Percentiles rank a stretch among this genome's conserved stretches.
These are phyloP conservation scores for Biscogniauxia sp. DNA, from an alignment of 2,329 filamentous ascomycete species.

Conservation along the genomic window DNA sequence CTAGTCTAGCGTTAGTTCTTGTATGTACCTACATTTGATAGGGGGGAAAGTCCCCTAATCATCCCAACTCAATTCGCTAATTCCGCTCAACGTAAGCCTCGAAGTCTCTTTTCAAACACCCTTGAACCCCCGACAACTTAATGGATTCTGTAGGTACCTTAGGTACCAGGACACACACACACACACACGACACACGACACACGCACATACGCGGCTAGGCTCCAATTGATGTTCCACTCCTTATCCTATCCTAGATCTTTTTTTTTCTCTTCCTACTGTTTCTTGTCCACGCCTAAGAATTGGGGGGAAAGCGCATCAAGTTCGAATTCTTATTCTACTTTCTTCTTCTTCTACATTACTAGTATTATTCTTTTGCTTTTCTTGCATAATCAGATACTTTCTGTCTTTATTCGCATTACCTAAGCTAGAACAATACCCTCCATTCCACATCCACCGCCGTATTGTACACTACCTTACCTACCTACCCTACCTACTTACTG, in stretches of 20 bases:
- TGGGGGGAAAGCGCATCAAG: not conserved
- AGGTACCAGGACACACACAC: not conserved
- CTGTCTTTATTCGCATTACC: not conserved
- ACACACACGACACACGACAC: not conserved
- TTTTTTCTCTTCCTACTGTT: not conserved
- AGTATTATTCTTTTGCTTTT: not conserved
- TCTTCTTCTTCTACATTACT: not conserved
- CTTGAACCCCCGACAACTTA: too few species aligned
- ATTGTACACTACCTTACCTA: not conserved
- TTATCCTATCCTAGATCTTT: not conserved
- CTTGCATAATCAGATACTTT: not conserved
- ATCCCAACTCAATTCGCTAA: not conserved
- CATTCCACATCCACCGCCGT: not conserved
- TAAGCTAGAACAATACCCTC: not conserved
- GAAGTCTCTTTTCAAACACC: too few species aligned
- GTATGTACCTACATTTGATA: too few species aligned
- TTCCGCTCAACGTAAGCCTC: too few species aligned
- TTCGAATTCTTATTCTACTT: not conserved
- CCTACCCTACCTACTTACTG: not conserved
- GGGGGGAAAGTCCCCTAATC: not conserved
- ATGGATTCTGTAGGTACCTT: too few species aligned
- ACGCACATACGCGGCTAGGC: not conserved
- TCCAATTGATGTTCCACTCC: not conserved
- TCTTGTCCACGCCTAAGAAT: not conserved
- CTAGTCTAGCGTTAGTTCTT: too few species aligned